phyloP scores from a whole-genome alignment of 805 yeast genomes.

The Teunomyces gatunensis region DNA sequence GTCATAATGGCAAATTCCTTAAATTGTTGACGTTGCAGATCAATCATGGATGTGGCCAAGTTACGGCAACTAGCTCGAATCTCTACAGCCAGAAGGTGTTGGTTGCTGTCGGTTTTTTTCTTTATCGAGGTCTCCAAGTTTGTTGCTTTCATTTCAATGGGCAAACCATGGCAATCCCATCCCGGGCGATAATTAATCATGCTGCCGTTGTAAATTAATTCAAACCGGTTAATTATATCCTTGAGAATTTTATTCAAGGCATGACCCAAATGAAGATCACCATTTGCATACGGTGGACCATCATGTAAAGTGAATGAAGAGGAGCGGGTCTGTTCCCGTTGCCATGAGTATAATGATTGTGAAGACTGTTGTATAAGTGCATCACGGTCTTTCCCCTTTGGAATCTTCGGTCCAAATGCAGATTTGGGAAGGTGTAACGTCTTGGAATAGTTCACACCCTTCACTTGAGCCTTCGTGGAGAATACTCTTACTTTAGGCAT shows the following conservation, averaged over 20 bases:
- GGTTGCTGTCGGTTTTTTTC: constrained; percentile 17
- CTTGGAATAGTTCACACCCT: constrained; percentile 35
- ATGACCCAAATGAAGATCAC: constrained; percentile 89
- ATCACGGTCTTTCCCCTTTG: constrained; percentile 43
- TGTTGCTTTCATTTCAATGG: constrained; percentile 87
- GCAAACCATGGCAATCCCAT: constrained; percentile 99
- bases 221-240: constrained; percentile 76
- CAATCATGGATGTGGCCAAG: constrained; percentile 69
- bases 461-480: not conserved
- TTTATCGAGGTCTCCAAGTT: constrained; percentile 11
- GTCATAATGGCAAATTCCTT: constrained; percentile 76
- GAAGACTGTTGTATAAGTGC: constrained; percentile 51
- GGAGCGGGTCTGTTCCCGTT: constrained; percentile 12
- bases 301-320: constrained; percentile 73
- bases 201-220: constrained; percentile 56
- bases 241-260: constrained; percentile 86
- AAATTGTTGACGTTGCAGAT: constrained; percentile 62
- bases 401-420: constrained; percentile 48
- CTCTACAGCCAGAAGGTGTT: constrained; percentile 30
- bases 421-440: constrained; percentile 69
- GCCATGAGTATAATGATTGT: constrained; percentile 65
- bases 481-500: not conserved
- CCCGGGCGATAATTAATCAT: constrained; percentile 81
- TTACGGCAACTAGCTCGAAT: constrained; percentile 63
- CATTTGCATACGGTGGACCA: constrained; percentile 99